Evolutionary conservation across 148 eudicot species (phyloP), one percentile per base, ranked within the genome.

Genomic region (Agrostemma githago): DNA sequence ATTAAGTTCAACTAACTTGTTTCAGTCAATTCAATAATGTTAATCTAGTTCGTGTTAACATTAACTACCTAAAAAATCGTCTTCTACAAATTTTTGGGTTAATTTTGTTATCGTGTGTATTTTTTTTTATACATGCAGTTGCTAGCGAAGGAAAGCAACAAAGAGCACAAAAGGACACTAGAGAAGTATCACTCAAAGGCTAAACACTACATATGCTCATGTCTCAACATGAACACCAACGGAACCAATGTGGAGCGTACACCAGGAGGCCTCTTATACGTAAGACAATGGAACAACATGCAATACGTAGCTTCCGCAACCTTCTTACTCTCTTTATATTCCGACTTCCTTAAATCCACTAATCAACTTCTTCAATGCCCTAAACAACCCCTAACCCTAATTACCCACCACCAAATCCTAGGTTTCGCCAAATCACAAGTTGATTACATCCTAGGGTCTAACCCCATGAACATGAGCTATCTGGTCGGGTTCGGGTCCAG

Each of bases 261-360:
- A 77, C 89, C 90, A 3, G 96, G 93, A 8, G 98, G 98, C 3
- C 90, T 95, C 19, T 66, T 92, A 57, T 88, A 79, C 84, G 70
- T 88, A 14, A 78, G 97, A 16, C 87, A 85, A 81, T 92, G 98
- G 98, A 95, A 95, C 90, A 95, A 95, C 81, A 88, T 95, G 96
- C 98, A 95, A 63, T 95, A 95, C 46, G 98, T 89, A 19, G 83
- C 98, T 1, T 82, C 88, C 0, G 90, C 96, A 0, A 15, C 85
- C 2, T 87, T 88, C 48, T 79, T 92, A 2, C 87, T 92, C 62
- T 77, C 87, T 2, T 38, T 86, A 14, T 90, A 95, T 78, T 88
- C 97, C 0, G 87, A 88, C 21, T 83, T 78, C 76, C 93, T 92
- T 9, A 14, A 5, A 37, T 72, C 38, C 8, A 77, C 88, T 2